Evolutionary conservation across 176 grass and related monocot genomes (phyloP).

Genomic region (Carex littledalei): DNA sequence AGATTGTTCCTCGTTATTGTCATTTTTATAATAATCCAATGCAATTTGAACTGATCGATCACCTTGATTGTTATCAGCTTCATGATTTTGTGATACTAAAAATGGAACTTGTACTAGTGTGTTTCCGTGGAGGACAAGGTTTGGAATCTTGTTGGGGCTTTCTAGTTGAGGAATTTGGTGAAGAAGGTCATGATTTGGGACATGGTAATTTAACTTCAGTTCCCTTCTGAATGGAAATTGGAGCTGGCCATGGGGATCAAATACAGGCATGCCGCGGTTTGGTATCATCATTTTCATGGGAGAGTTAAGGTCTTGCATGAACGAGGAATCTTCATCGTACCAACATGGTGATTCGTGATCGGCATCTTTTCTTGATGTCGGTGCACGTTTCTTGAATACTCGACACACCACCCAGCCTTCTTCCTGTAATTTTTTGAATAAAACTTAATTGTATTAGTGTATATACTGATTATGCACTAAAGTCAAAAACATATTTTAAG

Average conservation of each 20-base stretch:
- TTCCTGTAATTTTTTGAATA: constrained; percentile 38
- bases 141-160: constrained; percentile 42
- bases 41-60: constrained; percentile 13
- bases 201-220: constrained; percentile 52
- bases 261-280: constrained; percentile 42
- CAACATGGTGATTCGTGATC: constrained; percentile 74
- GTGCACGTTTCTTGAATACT: constrained; percentile 87
- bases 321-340: constrained; percentile 64
- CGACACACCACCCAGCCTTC: constrained; percentile 98
- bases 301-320: constrained; percentile 61
- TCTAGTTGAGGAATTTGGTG: constrained; percentile 56
- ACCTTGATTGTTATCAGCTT: constrained; percentile 10
- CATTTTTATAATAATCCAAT: constrained; percentile 28
- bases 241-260: constrained; percentile 42
- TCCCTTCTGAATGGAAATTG: constrained; percentile 66
- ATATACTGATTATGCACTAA: background rate
- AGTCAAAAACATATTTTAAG: background rate
- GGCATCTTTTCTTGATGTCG: constrained; percentile 50
- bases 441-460: background rate
- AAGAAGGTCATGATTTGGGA: constrained; percentile 47
- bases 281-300: constrained; percentile 44
- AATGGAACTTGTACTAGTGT: constrained; percentile 33
- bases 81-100: constrained; percentile 27
- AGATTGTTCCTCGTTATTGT: constrained; percentile 40
- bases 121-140: constrained; percentile 40